Conservation (phyloP, 2,329 filamentous ascomycete species). For the Cercospora janseana region DNA sequence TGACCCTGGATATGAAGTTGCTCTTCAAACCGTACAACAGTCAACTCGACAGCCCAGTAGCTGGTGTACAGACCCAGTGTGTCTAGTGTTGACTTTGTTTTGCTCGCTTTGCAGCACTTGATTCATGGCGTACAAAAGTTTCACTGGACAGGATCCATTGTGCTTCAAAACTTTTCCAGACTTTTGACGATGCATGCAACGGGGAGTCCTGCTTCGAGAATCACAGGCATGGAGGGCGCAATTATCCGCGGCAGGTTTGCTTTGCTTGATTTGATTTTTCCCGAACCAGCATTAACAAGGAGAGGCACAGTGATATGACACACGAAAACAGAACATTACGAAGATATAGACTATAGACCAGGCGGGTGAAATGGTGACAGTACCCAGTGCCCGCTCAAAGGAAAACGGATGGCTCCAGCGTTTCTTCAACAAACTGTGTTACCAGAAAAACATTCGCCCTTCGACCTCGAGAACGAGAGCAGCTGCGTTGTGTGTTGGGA, state of each 20-base stretch:
- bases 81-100: slow-evolving; percentile 19
- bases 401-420: slow-evolving; percentile 7
- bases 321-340: slow-evolving; percentile 18
- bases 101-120: slow-evolving; percentile 9
- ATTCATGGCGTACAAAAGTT: slow-evolving; percentile 15
- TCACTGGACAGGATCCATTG: background rate
- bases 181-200: slow-evolving; percentile 8
- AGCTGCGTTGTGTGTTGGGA: slow-evolving; percentile 8
- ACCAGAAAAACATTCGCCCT: no score
- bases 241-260: slow-evolving; percentile 5
- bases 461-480: no score
- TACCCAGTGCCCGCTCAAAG: slow-evolving; percentile 4
- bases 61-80: slow-evolving; percentile 34
- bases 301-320: slow-evolving; percentile 15
- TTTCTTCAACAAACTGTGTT: slow-evolving; percentile 10
- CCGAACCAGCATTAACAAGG: background rate
- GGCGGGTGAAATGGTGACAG: slow-evolving; percentile 4
- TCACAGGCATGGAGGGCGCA: slow-evolving; percentile 6
- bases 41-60: slow-evolving; percentile 36
- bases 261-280: slow-evolving; percentile 16
- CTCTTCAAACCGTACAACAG: slow-evolving; percentile 61
- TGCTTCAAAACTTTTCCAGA: background rate
- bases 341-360: slow-evolving; percentile 17
- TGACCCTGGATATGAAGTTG: slow-evolving; percentile 69
- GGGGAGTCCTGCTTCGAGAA: slow-evolving; percentile 9